phyloP scores from a whole-genome alignment of 352 stramenopile species.

The Phytophthora crassamura region DNA sequence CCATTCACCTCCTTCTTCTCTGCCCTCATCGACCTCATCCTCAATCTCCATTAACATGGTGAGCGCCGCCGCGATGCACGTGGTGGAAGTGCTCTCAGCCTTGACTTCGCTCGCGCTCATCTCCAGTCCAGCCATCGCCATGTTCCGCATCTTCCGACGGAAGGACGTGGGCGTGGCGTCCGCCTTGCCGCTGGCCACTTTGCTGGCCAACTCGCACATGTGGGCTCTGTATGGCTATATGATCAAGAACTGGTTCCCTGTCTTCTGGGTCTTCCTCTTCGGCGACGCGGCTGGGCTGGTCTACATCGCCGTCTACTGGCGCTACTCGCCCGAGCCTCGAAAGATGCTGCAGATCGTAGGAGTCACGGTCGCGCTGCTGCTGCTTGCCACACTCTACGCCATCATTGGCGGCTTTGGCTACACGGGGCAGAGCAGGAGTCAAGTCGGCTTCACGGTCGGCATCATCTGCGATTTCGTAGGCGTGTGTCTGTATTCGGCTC shows the following conservation, averaged over 20 bases:
- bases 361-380: slow-evolving; percentile 13
- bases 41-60: slow-evolving; percentile 6
- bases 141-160: slow-evolving; percentile 36
- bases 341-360: slow-evolving; percentile 29
- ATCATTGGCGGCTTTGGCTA: slow-evolving; percentile 39
- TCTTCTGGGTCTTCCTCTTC: slow-evolving; percentile 44
- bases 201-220: slow-evolving; percentile 46
- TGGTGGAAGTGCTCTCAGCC: slow-evolving; percentile 33
- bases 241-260: slow-evolving; percentile 45
- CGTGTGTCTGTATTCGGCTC: slow-evolving; percentile 44
- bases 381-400: slow-evolving; percentile 42
- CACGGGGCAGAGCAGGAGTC: slow-evolving; percentile 31
- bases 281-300: slow-evolving; percentile 30
- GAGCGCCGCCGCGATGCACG: slow-evolving; percentile 17
- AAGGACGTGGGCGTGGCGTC: slow-evolving; percentile 42
- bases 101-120: slow-evolving; percentile 44
- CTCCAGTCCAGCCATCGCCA: slow-evolving; percentile 42
- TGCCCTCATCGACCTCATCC: background rate
- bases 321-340: slow-evolving; percentile 37
- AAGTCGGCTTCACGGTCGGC: slow-evolving; percentile 33
- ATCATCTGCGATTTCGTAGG: slow-evolving; percentile 36
- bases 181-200: slow-evolving; percentile 42
- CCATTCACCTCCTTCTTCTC: background rate
- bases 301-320: slow-evolving; percentile 58
- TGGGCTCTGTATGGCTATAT: slow-evolving; percentile 61